A percentile compares a stretch with the other conserved stretches of the same genome.
Conservation (phyloP, 306 rosid species). For the Cucumis cinereus region DNA sequence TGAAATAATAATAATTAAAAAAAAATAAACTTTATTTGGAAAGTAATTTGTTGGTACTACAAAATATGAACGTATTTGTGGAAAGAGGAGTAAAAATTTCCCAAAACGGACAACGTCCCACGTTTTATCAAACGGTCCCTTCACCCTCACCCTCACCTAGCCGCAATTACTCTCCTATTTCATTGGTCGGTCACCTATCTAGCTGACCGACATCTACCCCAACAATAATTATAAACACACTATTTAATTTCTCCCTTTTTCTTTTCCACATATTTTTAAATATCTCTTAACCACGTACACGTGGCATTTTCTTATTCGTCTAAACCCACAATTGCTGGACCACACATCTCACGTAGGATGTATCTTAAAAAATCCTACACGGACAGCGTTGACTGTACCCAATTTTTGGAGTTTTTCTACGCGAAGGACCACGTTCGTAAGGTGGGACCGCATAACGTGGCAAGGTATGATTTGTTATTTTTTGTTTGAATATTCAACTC, state of each 20-base stretch:
- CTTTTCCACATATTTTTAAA: not conserved
- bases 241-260: not conserved
- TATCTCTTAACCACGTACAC: not conserved
- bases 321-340: not conserved
- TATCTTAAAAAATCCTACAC: not conserved
- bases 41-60: not conserved
- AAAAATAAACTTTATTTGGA: not conserved
- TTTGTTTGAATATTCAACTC: not conserved
- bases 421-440: not conserved
- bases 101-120: not conserved
- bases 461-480: accelerated
- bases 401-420: not conserved
- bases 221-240: not conserved
- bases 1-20: too few species aligned
- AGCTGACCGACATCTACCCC: conserved; percentile 2
- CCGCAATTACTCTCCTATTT: conserved; percentile 1
- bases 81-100: not conserved
- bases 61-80: not conserved
- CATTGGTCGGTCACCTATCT: conserved; percentile 9
- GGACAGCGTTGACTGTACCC: not conserved
- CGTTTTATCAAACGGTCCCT: not conserved
- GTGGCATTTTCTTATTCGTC: not conserved
- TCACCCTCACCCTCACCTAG: not conserved
- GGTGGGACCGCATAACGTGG: not conserved
- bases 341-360: not conserved